These are phyloP conservation scores for Puccinia polysora DNA, from an alignment of 1,284 basidiomycete genomes.

Conservation along the genomic window DNA sequence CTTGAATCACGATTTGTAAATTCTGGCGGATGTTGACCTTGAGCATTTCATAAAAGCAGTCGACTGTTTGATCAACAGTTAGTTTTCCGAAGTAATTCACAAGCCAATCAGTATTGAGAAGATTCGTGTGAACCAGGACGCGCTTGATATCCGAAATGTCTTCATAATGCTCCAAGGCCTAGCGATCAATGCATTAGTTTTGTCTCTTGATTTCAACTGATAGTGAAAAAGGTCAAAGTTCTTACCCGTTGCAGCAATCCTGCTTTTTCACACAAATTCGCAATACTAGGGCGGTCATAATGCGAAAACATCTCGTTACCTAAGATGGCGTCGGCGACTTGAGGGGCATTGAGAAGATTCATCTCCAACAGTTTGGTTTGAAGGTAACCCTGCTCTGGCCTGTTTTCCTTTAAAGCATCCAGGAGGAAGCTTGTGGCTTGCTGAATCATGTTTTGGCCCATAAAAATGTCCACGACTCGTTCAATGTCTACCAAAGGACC, in stretches of 20 bases:
- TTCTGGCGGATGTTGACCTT: constrained; percentile 96
- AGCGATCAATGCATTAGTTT: constrained; percentile 31
- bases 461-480: constrained; percentile 94
- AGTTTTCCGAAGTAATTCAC: constrained; percentile 95
- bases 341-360: constrained; percentile 95
- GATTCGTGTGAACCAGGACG: constrained; percentile 86
- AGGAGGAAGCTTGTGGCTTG: constrained; percentile 97
- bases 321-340: constrained; percentile 97
- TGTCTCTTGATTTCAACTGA: too few relatives aligned
- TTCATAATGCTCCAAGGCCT: constrained; percentile 98
- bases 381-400: constrained; percentile 90
- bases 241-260: constrained; percentile 77
- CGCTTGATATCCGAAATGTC: constrained; percentile 97
- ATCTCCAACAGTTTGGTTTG: constrained; percentile 97
- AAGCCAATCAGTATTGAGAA: constrained; percentile 90
- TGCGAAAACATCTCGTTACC: constrained; percentile 99
- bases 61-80: constrained; percentile 97
- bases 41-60: constrained; percentile 95
- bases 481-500: constrained; percentile 93
- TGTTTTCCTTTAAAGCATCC: constrained; percentile 99
- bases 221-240: too few relatives aligned
- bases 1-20: constrained; percentile 91
- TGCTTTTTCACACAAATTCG: constrained; percentile 97
- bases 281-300: constrained; percentile 93
- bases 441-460: constrained; percentile 99